Conservation (phyloP, 169 alveolate genomes). For the Plasmodium vivax region DNA sequence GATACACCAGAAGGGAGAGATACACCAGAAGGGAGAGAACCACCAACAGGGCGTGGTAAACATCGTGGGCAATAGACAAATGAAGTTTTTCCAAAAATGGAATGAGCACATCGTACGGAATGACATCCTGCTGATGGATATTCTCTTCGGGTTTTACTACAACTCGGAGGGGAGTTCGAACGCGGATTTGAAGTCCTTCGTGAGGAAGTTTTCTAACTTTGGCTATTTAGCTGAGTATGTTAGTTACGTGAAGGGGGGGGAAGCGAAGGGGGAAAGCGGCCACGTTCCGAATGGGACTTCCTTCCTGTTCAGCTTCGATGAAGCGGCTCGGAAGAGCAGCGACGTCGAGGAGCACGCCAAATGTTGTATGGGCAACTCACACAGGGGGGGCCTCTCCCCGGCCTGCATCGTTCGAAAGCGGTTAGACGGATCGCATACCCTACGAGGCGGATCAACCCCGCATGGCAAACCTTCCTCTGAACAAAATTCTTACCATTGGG, state of each 20-base stretch:
- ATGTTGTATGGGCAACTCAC: background rate
- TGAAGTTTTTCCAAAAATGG: constrained; percentile 33
- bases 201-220: constrained; percentile 41
- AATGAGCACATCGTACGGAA: constrained; percentile 1
- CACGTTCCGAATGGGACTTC: background rate
- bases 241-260: constrained; percentile 6
- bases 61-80: constrained; percentile 15
- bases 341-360: background rate
- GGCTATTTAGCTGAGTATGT: constrained; percentile 23
- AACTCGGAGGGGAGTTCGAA: background rate
- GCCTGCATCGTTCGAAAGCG: background rate
- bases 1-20: background rate
- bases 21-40: background rate
- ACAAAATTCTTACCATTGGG: background rate
- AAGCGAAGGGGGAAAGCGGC: background rate
- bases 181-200: background rate
- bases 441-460: background rate
- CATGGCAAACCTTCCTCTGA: background rate
- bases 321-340: background rate
- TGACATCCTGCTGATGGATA: constrained; percentile 40
- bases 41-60: background rate
- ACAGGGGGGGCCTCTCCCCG: background rate
- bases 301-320: background rate
- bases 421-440: background rate
- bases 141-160: constrained; percentile 14